Evolutionary conservation across 2,329 filamentous ascomycete genomes (phyloP).

Genomic region (Alternaria triticina): DNA sequence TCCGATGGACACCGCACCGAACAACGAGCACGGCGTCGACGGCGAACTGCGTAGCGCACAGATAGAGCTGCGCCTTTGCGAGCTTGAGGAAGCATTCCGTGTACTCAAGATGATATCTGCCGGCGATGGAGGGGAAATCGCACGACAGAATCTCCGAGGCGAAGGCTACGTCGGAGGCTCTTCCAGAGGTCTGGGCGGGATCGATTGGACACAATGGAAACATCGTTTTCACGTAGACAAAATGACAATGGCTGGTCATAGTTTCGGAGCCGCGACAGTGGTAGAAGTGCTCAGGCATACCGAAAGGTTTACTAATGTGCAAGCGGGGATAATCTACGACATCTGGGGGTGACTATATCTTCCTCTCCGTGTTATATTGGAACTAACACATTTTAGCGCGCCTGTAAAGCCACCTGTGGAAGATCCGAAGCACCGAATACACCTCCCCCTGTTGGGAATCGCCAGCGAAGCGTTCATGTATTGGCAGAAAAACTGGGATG

Average conservation of each 20-base stretch:
- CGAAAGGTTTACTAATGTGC: slow-evolving; percentile 63
- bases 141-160: slow-evolving; percentile 60
- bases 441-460: slow-evolving; percentile 66
- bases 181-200: slow-evolving; percentile 63
- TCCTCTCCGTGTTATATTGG: background rate
- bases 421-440: slow-evolving; percentile 54
- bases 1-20: slow-evolving; percentile 55
- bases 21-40: slow-evolving; percentile 67
- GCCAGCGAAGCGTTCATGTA: slow-evolving; percentile 75
- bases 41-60: slow-evolving; percentile 65
- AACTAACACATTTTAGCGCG: slow-evolving; percentile 47
- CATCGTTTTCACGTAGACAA: slow-evolving; percentile 61
- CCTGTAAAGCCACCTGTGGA: slow-evolving; percentile 52
- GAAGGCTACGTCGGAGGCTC: slow-evolving; percentile 66
- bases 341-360: slow-evolving; percentile 59
- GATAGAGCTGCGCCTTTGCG: slow-evolving; percentile 67
- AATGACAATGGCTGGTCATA: slow-evolving; percentile 69
- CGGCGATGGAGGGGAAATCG: slow-evolving; percentile 61
- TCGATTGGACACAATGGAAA: slow-evolving; percentile 65
- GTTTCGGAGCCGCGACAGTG: slow-evolving; percentile 70
- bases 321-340: slow-evolving; percentile 71
- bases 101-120: slow-evolving; percentile 62
- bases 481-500: slow-evolving; percentile 69
- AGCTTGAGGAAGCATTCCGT: slow-evolving; percentile 68
- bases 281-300: slow-evolving; percentile 65